Percentiles rank a stretch among this genome's conserved stretches.
phyloP scores from a whole-genome alignment of 805 yeast genomes.

The Metschnikowia baotianmanensis region DNA sequence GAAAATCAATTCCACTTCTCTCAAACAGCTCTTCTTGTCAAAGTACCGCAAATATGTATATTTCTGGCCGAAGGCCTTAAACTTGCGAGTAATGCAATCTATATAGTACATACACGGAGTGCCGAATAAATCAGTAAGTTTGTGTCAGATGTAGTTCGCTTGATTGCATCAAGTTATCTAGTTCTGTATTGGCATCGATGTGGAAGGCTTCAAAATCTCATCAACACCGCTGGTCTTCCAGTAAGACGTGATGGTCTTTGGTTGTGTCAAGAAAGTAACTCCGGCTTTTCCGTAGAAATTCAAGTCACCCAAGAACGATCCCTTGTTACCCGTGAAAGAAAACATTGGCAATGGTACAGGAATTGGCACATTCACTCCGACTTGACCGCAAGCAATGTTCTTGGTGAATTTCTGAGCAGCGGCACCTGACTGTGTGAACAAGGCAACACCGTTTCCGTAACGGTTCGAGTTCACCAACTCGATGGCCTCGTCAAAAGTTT shows the following conservation, averaged over 20 bases:
- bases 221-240: conserved; percentile 58
- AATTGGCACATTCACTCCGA: conserved; percentile 75
- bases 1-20: too few relatives aligned
- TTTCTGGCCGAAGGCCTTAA: too few relatives aligned
- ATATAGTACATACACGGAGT: too few relatives aligned
- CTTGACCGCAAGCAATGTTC: conserved; percentile 71
- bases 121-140: too few relatives aligned
- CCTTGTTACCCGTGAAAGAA: conserved; percentile 75
- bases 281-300: conserved; percentile 82
- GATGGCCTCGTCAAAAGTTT: conserved; percentile 67
- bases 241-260: conserved; percentile 68
- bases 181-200: conserved; percentile 66
- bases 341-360: conserved; percentile 83
- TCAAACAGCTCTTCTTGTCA: too few relatives aligned
- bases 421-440: conserved; percentile 68
- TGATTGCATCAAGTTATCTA: too few relatives aligned
- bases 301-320: conserved; percentile 73
- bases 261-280: conserved; percentile 65
- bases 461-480: conserved; percentile 52
- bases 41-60: too few relatives aligned
- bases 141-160: too few relatives aligned
- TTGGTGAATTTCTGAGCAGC: conserved; percentile 69
- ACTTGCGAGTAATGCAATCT: too few relatives aligned
- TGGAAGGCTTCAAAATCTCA: conserved; percentile 50
- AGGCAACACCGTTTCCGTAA: conserved; percentile 71